Conservation (phyloP, 75 land plant genomes). For the Sequoia sempervirens region DNA sequence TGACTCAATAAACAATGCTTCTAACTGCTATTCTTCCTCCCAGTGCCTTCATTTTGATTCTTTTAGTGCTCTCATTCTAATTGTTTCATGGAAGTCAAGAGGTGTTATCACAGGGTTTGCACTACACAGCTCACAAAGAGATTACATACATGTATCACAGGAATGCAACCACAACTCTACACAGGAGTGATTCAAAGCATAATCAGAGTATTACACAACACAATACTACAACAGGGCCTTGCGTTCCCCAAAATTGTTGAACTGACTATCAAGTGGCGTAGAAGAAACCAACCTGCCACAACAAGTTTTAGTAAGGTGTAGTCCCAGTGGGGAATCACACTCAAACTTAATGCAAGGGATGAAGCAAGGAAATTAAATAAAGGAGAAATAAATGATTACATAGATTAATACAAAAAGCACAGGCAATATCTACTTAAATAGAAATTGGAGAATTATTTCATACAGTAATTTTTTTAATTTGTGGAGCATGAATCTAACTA, state of each 20-base stretch:
- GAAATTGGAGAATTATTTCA: too few species aligned
- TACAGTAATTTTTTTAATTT: too few species aligned
- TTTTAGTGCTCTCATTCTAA: too few species aligned
- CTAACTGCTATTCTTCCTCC: neutral
- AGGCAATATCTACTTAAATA: too few species aligned
- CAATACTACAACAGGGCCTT: neutral
- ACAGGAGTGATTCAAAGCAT: neutral
- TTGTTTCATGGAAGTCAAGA: neutral
- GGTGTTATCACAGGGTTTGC: neutral
- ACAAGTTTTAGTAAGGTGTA: neutral
- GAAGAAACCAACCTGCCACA: neutral
- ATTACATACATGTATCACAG: neutral
- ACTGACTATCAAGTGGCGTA: neutral
- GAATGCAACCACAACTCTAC: neutral
- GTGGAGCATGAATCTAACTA: too few species aligned
- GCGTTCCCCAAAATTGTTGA: neutral
- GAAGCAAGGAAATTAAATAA: neutral
- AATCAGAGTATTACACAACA: neutral
- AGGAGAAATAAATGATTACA: too few species aligned
- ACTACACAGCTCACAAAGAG: neutral
- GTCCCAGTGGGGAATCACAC: neutral
- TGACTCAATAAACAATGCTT: neutral
- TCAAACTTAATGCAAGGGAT: neutral
- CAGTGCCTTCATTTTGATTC: neutral
- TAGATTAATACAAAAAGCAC: neutral